Conservation (phyloP, 371 early-diverging fungal species). For the Chytridiales sp. region DNA sequence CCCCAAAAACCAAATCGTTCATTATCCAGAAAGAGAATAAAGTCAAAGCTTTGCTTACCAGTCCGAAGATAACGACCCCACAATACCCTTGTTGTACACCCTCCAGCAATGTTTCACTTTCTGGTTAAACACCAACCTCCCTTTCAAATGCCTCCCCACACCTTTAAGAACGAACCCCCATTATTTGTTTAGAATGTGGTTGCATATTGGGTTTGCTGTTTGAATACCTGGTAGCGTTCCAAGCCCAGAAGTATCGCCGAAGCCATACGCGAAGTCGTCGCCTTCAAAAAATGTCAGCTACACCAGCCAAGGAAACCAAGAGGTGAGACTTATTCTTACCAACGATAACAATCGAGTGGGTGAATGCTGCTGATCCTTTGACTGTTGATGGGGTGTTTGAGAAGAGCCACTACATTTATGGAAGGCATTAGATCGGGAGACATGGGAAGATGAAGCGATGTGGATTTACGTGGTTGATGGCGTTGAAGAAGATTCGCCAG, state of each 20-base stretch:
- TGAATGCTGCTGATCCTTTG: too few relatives aligned
- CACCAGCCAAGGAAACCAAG: too few relatives aligned
- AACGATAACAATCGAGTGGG: too few relatives aligned
- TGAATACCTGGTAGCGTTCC: slow-evolving; percentile 30
- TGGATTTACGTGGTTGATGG: too few relatives aligned
- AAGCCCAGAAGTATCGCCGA: slow-evolving; percentile 25
- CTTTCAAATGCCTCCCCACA: slow-evolving; percentile 26
- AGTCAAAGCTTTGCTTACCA: slow-evolving; percentile 29
- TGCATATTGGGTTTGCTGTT: background rate
- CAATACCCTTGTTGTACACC: slow-evolving; percentile 35
- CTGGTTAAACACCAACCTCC: slow-evolving; percentile 19
- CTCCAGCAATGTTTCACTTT: slow-evolving; percentile 39
- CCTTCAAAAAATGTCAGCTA: slow-evolving; percentile 14
- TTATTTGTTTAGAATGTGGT: background rate
- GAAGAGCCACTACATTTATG: too few relatives aligned
- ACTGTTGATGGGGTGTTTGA: too few relatives aligned
- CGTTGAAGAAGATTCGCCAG: too few relatives aligned
- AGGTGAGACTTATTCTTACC: too few relatives aligned
- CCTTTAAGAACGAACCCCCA: slow-evolving; percentile 16
- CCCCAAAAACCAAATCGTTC: background rate
- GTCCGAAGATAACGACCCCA: slow-evolving; percentile 31
- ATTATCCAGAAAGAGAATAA: background rate
- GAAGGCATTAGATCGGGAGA: too few relatives aligned
- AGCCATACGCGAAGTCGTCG: slow-evolving; percentile 39
- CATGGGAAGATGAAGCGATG: too few relatives aligned